Conservation (phyloP, 2,329 filamentous ascomycete genomes). For the Fusarium multiceps region DNA sequence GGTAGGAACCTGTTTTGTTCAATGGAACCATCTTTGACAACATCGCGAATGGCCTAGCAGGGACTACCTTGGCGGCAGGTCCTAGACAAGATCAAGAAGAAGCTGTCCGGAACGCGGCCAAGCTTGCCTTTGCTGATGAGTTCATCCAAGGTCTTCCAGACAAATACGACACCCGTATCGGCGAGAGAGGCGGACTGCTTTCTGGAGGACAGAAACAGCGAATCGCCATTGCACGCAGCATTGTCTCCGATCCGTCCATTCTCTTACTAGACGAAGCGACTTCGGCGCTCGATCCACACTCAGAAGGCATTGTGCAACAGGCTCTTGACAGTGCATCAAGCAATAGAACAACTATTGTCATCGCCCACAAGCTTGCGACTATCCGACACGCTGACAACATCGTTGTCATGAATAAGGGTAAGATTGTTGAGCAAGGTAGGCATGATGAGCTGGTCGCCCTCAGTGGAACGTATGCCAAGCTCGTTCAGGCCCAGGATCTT, state of each 20-base stretch:
- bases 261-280: constrained; percentile 76
- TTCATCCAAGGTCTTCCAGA: constrained; percentile 60
- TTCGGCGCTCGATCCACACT: constrained; percentile 59
- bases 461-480: constrained; percentile 59
- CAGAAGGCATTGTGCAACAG: constrained; percentile 62
- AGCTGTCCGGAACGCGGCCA: constrained; percentile 58
- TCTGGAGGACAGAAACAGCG: constrained; percentile 75
- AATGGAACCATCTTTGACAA: constrained; percentile 61
- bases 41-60: constrained; percentile 59
- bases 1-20: constrained; percentile 53
- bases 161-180: constrained; percentile 65
- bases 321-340: constrained; percentile 64
- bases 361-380: constrained; percentile 69
- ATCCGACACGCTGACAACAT: constrained; percentile 70
- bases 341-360: constrained; percentile 70
- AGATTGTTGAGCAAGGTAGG: constrained; percentile 66
- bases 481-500: constrained; percentile 58
- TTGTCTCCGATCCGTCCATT: constrained; percentile 60
- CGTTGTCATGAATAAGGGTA: constrained; percentile 59
- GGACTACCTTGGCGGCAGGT: constrained; percentile 42
- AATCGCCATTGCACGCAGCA: constrained; percentile 66
- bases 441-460: constrained; percentile 63
- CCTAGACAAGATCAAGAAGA: constrained; percentile 54
- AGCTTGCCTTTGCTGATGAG: constrained; percentile 60
- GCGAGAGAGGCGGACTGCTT: constrained; percentile 70